Conservation (phyloP, 225 moss, liverwort and hornwort species). For the Bryoerythrophyllum caledonicum region DNA sequence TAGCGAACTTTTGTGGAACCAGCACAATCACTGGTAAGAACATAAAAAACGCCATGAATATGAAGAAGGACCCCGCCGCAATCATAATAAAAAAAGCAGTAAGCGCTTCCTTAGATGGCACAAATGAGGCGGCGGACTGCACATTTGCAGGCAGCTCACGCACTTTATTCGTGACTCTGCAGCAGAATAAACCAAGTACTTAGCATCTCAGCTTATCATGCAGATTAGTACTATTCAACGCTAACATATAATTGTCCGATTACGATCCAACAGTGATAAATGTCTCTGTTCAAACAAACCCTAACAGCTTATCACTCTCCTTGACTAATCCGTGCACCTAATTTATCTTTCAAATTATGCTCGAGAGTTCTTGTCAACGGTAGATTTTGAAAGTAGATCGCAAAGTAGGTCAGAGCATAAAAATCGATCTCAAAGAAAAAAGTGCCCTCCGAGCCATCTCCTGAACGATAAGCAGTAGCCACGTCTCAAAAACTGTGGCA, state of each 20-base stretch:
- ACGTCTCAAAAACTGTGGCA: neutral
- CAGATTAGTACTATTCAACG: neutral
- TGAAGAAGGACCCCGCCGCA: slow-evolving; percentile 84
- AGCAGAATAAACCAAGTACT: slow-evolving; percentile 17
- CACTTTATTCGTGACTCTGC: slow-evolving; percentile 86
- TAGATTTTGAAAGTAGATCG: neutral
- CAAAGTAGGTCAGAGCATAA: slow-evolving; percentile 7
- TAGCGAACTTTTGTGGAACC: slow-evolving; percentile 85
- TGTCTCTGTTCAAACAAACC: neutral
- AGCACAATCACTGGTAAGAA: slow-evolving; percentile 79
- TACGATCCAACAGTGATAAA: neutral
- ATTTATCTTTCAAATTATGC: neutral
- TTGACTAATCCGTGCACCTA: neutral
- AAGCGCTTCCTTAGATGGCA: slow-evolving; percentile 85
- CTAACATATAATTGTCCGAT: neutral
- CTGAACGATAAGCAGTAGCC: neutral
- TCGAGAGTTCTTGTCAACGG: neutral
- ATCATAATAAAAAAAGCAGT: slow-evolving; percentile 80
- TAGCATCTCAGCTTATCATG: neutral
- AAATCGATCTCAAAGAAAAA: neutral
- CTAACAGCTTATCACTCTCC: neutral
- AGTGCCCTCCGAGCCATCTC: neutral
- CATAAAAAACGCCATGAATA: slow-evolving; percentile 79
- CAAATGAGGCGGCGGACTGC: slow-evolving; percentile 66
- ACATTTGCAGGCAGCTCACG: slow-evolving; percentile 83